phyloP scores from a whole-genome alignment of 2,329 filamentous ascomycete species.

The Penicillium sp. region DNA sequence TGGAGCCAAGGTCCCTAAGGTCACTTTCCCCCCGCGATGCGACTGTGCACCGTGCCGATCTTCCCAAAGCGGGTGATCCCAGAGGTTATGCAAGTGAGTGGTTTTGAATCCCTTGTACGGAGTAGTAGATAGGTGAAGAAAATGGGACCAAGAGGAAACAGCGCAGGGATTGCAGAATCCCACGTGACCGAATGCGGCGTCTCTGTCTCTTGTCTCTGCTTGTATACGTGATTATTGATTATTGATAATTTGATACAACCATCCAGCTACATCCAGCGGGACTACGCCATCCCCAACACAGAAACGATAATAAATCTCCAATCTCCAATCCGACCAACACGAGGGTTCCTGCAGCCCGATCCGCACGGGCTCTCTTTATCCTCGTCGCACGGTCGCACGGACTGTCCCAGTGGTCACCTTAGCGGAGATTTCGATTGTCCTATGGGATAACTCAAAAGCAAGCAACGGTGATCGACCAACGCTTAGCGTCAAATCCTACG shows the following conservation, averaged over 20 bases:
- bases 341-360: conserved; percentile 14
- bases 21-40: conserved; percentile 21
- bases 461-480: conserved; percentile 2
- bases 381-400: conserved; percentile 6
- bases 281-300: background rate
- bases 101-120: background rate
- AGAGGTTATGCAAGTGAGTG: background rate
- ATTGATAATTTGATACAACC: too few relatives aligned
- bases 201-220: background rate
- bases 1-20: conserved; percentile 16
- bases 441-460: background rate
- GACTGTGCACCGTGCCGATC: conserved; percentile 24
- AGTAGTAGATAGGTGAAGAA: background rate
- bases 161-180: background rate
- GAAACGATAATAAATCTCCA: background rate
- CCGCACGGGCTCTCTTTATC: conserved; percentile 7
- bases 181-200: conserved; percentile 14
- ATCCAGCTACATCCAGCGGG: too few relatives aligned
- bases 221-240: too few relatives aligned
- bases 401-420: background rate
- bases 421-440: background rate
- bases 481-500: conserved; percentile 1
- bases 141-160: background rate
- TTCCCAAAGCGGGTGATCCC: conserved; percentile 16
- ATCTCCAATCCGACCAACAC: background rate